A percentile compares a stretch with the other conserved stretches of the same genome.
Evolutionary conservation across 495 filamentous ascomycete species (phyloP).

Genomic region (Endocarpon pusillum): DNA sequence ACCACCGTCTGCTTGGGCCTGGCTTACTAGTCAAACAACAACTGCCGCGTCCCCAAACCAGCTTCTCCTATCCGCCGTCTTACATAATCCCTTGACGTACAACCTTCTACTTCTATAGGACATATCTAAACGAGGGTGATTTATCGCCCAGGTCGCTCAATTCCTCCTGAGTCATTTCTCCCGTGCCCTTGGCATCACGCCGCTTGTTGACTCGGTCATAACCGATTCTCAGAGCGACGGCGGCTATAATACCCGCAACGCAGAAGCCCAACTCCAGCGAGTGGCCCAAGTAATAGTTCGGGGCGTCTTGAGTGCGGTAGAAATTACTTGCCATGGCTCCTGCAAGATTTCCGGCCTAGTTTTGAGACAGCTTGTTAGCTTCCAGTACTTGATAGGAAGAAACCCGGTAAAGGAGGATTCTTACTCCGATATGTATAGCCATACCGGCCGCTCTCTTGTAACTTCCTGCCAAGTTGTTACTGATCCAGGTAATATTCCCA

Average conservation of each 20-base stretch:
- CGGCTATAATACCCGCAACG: conserved; percentile 39
- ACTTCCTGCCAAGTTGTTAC: conserved; percentile 52
- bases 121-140: conserved; percentile 48
- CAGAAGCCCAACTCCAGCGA: conserved; percentile 52
- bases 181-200: conserved; percentile 37
- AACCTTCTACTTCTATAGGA: too few relatives aligned
- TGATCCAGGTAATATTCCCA: conserved; percentile 53
- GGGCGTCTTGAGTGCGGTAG: conserved; percentile 46
- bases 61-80: too few relatives aligned
- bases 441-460: conserved; percentile 58
- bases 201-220: conserved; percentile 44
- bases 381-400: neutral
- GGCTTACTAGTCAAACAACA: too few relatives aligned
- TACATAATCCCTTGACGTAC: too few relatives aligned
- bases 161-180: conserved; percentile 27
- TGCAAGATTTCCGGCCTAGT: conserved; percentile 1
- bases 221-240: conserved; percentile 32
- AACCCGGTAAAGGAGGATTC: neutral
- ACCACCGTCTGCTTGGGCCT: too few relatives aligned
- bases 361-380: conserved; percentile 4
- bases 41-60: too few relatives aligned
- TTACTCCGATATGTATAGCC: conserved; percentile 54
- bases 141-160: conserved; percentile 44
- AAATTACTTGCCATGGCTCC: conserved; percentile 62
- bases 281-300: conserved; percentile 51